These are phyloP conservation scores for Jackrogersella multiformis DNA, from an alignment of 495 filamentous ascomycete species.

Conservation along the genomic window DNA sequence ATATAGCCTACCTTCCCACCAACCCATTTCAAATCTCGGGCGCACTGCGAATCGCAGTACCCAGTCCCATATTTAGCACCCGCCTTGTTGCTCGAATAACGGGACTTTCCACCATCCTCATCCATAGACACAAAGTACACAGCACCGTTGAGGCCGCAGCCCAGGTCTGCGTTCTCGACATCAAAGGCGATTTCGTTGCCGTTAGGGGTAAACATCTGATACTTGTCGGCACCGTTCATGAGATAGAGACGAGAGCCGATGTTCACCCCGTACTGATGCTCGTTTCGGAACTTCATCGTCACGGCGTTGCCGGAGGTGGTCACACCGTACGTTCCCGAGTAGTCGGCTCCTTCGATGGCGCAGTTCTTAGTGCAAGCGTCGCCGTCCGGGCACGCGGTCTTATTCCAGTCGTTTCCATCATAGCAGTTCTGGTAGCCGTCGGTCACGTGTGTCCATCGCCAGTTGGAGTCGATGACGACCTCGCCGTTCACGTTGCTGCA, in stretches of 20 bases:
- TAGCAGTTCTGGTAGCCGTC: constrained; percentile 57
- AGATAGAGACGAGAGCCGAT: constrained; percentile 63
- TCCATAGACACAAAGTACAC: constrained; percentile 68
- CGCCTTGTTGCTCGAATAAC: constrained; percentile 62
- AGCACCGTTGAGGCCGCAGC: constrained; percentile 65
- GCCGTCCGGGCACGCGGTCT: constrained; percentile 58
- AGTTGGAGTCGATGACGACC: constrained; percentile 61
- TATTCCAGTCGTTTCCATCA: constrained; percentile 67
- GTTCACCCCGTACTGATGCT: constrained; percentile 52
- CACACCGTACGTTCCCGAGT: constrained; percentile 59
- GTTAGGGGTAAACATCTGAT: constrained; percentile 63
- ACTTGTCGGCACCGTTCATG: constrained; percentile 59
- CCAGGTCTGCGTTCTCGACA: constrained; percentile 62
- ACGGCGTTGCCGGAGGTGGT: constrained; percentile 53
- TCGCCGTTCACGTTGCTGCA: constrained; percentile 55
- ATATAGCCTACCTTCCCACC: constrained; percentile 50
- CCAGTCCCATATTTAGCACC: constrained; percentile 68
- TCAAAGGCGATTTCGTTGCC: constrained; percentile 69
- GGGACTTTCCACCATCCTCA: constrained; percentile 60
- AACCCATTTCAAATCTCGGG: constrained; percentile 61
- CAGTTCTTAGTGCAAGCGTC: constrained; percentile 61
- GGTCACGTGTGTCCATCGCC: constrained; percentile 59
- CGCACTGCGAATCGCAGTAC: constrained; percentile 68
- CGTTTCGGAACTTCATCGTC: constrained; percentile 63
- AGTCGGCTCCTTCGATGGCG: constrained; percentile 58